These are phyloP conservation scores for Ascoidea asiatica DNA, from an alignment of 805 yeast species.

Conservation along the genomic window DNA sequence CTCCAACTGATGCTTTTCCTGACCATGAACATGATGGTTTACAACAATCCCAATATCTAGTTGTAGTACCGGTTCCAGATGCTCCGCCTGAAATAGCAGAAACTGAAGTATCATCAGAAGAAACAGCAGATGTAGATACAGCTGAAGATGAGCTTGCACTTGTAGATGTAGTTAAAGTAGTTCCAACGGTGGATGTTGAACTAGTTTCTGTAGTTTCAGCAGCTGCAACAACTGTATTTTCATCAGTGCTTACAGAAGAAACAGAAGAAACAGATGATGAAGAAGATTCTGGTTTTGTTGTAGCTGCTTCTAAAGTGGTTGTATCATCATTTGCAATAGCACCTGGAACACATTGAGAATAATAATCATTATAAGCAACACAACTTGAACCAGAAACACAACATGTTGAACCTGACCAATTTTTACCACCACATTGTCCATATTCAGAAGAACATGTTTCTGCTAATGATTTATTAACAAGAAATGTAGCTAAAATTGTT, in stretches of 20 bases:
- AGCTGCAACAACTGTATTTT: background rate
- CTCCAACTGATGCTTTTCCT: constrained; percentile 1
- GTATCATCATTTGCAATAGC: background rate
- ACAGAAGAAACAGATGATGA: background rate
- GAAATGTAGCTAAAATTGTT: too few species aligned
- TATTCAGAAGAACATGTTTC: too few species aligned
- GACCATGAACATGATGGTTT: constrained; percentile 6
- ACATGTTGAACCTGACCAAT: background rate
- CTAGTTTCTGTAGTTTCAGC: too few species aligned
- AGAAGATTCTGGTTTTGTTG: background rate
- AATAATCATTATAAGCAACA: background rate
- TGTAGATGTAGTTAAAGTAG: too few species aligned
- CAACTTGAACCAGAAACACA: constrained; percentile 1
- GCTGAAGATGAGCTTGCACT: background rate
- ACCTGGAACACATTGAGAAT: background rate
- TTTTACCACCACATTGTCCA: constrained; percentile 1
- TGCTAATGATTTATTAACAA: too few species aligned
- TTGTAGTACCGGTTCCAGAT: constrained; percentile 6
- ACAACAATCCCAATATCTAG: constrained; percentile 8
- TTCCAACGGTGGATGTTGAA: too few species aligned
- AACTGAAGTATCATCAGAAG: background rate
- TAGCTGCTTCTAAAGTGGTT: too few species aligned
- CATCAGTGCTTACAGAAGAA: background rate
- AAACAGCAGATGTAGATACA: background rate
- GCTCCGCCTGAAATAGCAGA: constrained; percentile 4